A percentile compares a stretch with the other conserved stretches of the same genome.
Evolutionary conservation across 2,329 filamentous ascomycete genomes (phyloP).

Genomic region (Herpotrichia juniperi): DNA sequence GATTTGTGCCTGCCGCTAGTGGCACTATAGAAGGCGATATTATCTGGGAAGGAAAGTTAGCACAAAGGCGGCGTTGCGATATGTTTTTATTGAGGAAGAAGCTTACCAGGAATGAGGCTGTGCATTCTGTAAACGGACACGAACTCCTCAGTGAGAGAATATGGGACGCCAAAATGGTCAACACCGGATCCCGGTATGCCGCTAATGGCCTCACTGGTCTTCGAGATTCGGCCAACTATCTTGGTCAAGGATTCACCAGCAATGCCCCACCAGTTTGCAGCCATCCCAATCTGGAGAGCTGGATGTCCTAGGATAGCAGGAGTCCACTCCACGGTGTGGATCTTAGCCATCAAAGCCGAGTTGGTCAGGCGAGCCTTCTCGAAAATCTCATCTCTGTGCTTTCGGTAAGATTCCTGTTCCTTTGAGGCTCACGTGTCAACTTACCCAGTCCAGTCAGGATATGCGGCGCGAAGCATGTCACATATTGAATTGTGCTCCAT

Average conservation of each 20-base stretch:
- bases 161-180: slow-evolving; percentile 48
- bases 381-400: slow-evolving; percentile 51
- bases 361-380: slow-evolving; percentile 54
- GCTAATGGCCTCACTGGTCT: slow-evolving; percentile 48
- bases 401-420: no score
- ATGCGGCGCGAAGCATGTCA: slow-evolving; percentile 40
- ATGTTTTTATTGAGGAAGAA: neutral
- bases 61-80: neutral
- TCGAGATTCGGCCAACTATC: slow-evolving; percentile 49
- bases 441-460: slow-evolving; percentile 49
- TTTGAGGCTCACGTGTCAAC: no score
- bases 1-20: slow-evolving; percentile 26
- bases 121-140: slow-evolving; percentile 54
- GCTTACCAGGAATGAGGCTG: slow-evolving; percentile 48
- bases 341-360: slow-evolving; percentile 57
- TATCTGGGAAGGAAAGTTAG: no score
- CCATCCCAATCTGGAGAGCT: slow-evolving; percentile 51
- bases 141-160: slow-evolving; percentile 53
- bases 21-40: slow-evolving; percentile 40
- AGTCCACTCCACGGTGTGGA: slow-evolving; percentile 58
- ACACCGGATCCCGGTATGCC: slow-evolving; percentile 49
- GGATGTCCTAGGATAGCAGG: slow-evolving; percentile 56
- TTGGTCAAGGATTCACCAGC: slow-evolving; percentile 51
- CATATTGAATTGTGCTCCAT: slow-evolving; percentile 56
- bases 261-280: slow-evolving; percentile 55